Evolutionary conservation across 495 filamentous ascomycete species (phyloP).

Genomic region (Coniosporium apollinis): DNA sequence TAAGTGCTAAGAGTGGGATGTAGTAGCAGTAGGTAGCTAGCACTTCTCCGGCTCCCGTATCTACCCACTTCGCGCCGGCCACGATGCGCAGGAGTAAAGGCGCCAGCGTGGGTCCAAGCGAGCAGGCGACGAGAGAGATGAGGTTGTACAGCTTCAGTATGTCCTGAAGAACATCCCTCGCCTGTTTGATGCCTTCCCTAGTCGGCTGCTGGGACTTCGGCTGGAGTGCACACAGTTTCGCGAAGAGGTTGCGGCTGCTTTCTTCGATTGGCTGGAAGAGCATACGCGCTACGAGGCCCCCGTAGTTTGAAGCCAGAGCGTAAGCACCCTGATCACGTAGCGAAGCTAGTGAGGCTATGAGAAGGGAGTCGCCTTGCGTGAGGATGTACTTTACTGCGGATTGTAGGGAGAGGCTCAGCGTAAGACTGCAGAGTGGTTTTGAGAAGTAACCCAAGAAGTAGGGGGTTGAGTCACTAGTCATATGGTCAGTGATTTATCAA

Average conservation of each 20-base stretch:
- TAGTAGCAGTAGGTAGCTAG: slow-evolving; percentile 76
- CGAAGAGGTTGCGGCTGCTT: slow-evolving; percentile 72
- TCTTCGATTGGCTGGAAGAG: slow-evolving; percentile 94
- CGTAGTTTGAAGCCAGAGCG: slow-evolving; percentile 86
- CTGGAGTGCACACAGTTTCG: slow-evolving; percentile 35
- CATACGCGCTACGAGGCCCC: slow-evolving; percentile 72
- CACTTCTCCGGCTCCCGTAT: slow-evolving; percentile 44
- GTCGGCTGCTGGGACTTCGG: not conserved
- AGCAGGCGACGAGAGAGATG: slow-evolving; percentile 45
- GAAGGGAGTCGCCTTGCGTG: slow-evolving; percentile 82
- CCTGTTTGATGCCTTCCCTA: slow-evolving; percentile 16
- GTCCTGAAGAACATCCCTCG: slow-evolving; percentile 28
- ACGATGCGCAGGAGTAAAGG: slow-evolving; percentile 53
- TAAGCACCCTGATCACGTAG: slow-evolving; percentile 81
- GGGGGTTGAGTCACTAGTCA: slow-evolving; percentile 16
- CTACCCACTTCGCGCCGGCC: slow-evolving; percentile 56
- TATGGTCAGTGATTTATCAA: slow-evolving; percentile 2
- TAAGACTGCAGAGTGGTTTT: slow-evolving; percentile 44
- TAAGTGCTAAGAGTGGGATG: slow-evolving; percentile 80
- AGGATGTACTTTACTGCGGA: slow-evolving; percentile 77
- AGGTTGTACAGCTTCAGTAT: slow-evolving; percentile 48
- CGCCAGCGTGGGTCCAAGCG: slow-evolving; percentile 55
- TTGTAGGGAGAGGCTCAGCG: slow-evolving; percentile 70
- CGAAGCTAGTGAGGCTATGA: slow-evolving; percentile 60
- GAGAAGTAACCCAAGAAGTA: slow-evolving; percentile 51